These are phyloP conservation scores for Acacia crassicarpa DNA, from an alignment of 306 rosid species.

Conservation along the genomic window DNA sequence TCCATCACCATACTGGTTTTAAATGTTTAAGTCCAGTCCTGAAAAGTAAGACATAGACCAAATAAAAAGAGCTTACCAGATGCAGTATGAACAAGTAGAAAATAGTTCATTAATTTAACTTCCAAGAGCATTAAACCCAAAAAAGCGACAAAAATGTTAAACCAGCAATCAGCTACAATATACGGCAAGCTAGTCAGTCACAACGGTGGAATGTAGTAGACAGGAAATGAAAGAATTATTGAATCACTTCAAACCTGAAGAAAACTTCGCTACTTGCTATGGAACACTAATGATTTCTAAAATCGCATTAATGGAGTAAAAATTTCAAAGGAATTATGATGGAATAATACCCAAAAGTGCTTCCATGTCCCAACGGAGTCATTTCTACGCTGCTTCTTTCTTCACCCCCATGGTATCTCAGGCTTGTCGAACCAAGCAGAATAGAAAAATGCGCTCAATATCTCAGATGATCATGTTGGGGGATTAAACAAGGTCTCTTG, in stretches of 20 bases:
- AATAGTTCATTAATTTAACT: neutral
- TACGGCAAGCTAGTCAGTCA: neutral
- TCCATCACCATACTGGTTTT: neutral
- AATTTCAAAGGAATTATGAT: neutral
- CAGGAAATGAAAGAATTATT: neutral
- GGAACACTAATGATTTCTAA: neutral
- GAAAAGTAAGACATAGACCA: neutral
- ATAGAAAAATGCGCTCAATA: neutral
- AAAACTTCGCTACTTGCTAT: neutral
- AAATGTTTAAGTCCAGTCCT: neutral
- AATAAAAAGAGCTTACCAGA: neutral
- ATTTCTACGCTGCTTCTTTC: neutral
- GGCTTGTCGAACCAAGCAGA: neutral
- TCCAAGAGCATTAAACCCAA: neutral
- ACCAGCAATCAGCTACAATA: neutral
- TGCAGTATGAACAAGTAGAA: neutral
- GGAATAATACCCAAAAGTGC: neutral
- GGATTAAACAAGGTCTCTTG: neutral
- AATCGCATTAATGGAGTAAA: neutral
- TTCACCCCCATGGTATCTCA: neutral
- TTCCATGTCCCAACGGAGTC: neutral
- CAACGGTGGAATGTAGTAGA: neutral
- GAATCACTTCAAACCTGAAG: neutral
- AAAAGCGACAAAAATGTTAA: neutral
- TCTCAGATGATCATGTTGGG: neutral